Conservation (phyloP, 1,284 basidiomycete species). For the Coniferiporia weirii region DNA sequence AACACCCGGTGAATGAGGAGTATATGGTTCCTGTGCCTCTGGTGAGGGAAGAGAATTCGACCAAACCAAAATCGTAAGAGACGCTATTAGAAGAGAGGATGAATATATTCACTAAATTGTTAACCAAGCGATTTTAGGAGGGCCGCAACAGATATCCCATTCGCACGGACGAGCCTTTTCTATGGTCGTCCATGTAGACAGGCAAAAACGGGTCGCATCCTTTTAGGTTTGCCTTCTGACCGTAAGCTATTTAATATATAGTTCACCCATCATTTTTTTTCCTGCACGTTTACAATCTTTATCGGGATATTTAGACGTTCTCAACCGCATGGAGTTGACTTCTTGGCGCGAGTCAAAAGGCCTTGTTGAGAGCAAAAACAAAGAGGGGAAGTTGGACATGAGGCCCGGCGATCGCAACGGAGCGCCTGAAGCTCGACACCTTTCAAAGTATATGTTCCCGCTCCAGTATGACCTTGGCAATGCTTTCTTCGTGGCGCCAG, state of each 20-base stretch:
- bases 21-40: neutral
- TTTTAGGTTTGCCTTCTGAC: conserved; percentile 62
- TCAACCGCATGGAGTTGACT: conserved; percentile 42
- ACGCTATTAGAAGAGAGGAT: neutral
- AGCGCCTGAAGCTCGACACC: conserved; percentile 41
- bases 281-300: neutral
- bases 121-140: conserved; percentile 27
- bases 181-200: conserved; percentile 57
- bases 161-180: conserved; percentile 59
- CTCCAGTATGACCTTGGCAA: conserved; percentile 66
- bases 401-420: conserved; percentile 12
- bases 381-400: neutral
- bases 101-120: neutral
- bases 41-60: neutral
- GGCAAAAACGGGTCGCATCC: conserved; percentile 39
- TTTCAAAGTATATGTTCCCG: conserved; percentile 82
- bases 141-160: conserved; percentile 47
- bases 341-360: conserved; percentile 10
- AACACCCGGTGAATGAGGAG: neutral
- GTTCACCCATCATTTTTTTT: neutral
- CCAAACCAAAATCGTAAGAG: neutral
- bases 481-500: conserved; percentile 38
- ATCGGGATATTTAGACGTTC: conserved; percentile 41
- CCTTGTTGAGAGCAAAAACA: neutral
- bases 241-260: conserved; percentile 38